Conservation (phyloP, 208 protist species). For the Trypanosoma lewisi region DNA sequence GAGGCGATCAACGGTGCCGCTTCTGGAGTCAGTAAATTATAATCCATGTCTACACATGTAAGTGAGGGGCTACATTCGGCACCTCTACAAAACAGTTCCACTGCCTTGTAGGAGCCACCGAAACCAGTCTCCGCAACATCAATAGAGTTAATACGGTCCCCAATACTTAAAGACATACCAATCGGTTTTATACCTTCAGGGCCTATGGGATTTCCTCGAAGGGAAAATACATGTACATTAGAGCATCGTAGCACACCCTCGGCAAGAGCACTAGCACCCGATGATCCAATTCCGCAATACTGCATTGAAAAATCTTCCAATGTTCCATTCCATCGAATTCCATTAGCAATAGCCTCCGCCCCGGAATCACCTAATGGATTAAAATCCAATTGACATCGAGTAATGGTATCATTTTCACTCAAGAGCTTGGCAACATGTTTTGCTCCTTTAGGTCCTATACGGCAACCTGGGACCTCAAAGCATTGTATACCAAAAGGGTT, state of each 20-base stretch:
- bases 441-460: conserved; percentile 63
- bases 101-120: conserved; percentile 38
- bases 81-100: conserved; percentile 79
- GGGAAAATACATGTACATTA: conserved; percentile 61
- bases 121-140: conserved; percentile 85
- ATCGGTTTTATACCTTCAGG: conserved; percentile 65
- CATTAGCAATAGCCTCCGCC: conserved; percentile 52
- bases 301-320: conserved; percentile 72
- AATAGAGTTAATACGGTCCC: conserved; percentile 56
- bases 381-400: conserved; percentile 71
- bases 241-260: conserved; percentile 66
- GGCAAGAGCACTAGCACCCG: conserved; percentile 49
- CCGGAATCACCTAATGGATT: conserved; percentile 77
- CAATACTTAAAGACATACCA: conserved; percentile 49
- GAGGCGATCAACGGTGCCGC: conserved; percentile 45
- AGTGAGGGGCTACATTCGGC: conserved; percentile 58
- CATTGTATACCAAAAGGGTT: conserved; percentile 84
- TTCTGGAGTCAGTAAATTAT: conserved; percentile 63
- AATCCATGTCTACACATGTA: conserved; percentile 64
- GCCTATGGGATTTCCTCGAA: conserved; percentile 69
- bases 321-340: conserved; percentile 81
- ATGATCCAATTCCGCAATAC: conserved; percentile 59
- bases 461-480: conserved; percentile 74
- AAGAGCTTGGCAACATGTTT: conserved; percentile 65
- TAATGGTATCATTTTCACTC: conserved; percentile 68